phyloP scores from a whole-genome alignment of 2,329 filamentous ascomycete species.

The Teratosphaeria nubilosa region DNA sequence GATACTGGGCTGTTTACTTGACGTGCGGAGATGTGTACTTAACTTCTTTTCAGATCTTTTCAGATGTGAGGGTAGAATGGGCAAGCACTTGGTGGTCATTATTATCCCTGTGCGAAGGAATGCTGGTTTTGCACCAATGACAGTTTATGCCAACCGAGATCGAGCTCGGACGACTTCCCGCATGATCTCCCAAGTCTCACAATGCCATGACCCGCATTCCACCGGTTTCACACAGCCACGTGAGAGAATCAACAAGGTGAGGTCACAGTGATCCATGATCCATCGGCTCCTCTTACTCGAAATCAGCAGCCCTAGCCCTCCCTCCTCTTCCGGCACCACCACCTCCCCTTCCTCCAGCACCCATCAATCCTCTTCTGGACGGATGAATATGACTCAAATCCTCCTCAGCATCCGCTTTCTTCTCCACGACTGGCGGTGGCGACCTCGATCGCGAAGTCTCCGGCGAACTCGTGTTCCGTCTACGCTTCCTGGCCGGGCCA shows the following conservation, averaged over 20 bases:
- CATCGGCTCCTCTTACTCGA: slow-evolving; percentile 9
- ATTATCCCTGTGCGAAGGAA: background rate
- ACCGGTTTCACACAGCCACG: background rate
- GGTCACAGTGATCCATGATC: background rate
- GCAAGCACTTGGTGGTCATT: background rate
- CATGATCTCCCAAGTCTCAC: background rate
- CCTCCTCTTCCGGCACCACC: slow-evolving; percentile 8
- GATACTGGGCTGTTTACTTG: background rate
- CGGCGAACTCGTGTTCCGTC: slow-evolving; percentile 21
- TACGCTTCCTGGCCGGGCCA: slow-evolving; percentile 13
- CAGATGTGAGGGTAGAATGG: background rate
- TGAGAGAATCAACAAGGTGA: background rate
- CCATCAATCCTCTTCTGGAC: slow-evolving; percentile 23
- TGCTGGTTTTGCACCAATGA: background rate
- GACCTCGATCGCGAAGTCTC: slow-evolving; percentile 17
- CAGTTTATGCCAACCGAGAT: background rate
- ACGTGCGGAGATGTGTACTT: background rate
- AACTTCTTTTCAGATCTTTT: background rate
- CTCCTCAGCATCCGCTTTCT: slow-evolving; percentile 9
- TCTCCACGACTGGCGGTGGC: slow-evolving; percentile 6
- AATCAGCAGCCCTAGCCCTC: slow-evolving; percentile 18
- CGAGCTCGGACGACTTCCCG: background rate
- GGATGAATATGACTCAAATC: slow-evolving; percentile 28
- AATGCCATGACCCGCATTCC: background rate
- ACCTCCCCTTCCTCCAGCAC: background rate